These are phyloP conservation scores for Warburgia ugandensis DNA, from an alignment of 164 flowering plant species.

Conservation along the genomic window DNA sequence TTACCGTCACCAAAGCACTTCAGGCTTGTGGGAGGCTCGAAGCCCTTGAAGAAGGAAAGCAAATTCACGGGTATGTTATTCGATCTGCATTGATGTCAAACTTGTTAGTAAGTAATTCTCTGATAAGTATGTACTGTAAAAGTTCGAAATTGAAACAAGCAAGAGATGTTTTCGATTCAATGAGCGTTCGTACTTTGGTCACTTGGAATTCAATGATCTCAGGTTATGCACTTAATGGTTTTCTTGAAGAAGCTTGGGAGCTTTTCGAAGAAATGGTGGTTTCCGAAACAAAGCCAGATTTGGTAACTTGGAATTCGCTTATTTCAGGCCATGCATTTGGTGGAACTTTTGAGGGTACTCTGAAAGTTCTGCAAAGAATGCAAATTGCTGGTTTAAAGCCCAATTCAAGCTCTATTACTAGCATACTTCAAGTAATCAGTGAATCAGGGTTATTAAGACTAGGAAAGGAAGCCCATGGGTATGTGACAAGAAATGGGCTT, in stretches of 20 bases:
- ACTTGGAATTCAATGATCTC: slow-evolving; percentile 71
- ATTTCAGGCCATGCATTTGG: slow-evolving; percentile 45
- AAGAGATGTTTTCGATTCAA: slow-evolving; percentile 44
- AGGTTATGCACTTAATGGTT: slow-evolving; percentile 45
- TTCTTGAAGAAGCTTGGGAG: slow-evolving; percentile 40
- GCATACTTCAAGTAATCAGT: slow-evolving; percentile 47
- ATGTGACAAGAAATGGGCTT: slow-evolving; percentile 40
- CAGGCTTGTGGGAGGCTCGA: slow-evolving; percentile 48
- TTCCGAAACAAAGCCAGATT: slow-evolving; percentile 34
- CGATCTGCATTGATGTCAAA: slow-evolving; percentile 21
- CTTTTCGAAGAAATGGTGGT: slow-evolving; percentile 36
- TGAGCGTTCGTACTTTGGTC: slow-evolving; percentile 31
- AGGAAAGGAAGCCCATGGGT: slow-evolving; percentile 58
- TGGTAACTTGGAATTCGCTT: slow-evolving; percentile 62
- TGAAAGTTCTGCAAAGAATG: slow-evolving; percentile 36
- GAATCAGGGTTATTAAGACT: slow-evolving; percentile 22
- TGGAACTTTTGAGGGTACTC: slow-evolving; percentile 29
- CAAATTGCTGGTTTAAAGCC: slow-evolving; percentile 33
- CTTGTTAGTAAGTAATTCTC: slow-evolving; percentile 32
- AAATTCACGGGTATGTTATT: slow-evolving; percentile 59
- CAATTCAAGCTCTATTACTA: slow-evolving; percentile 47
- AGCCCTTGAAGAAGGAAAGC: slow-evolving; percentile 46
- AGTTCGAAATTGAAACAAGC: slow-evolving; percentile 31
- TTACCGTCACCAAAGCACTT: slow-evolving; percentile 34
- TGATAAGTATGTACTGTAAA: slow-evolving; percentile 52